A percentile compares a stretch with the other conserved stretches of the same genome.
Conservation (phyloP, 257 asterid species). For the Solanum bukasovii region DNA sequence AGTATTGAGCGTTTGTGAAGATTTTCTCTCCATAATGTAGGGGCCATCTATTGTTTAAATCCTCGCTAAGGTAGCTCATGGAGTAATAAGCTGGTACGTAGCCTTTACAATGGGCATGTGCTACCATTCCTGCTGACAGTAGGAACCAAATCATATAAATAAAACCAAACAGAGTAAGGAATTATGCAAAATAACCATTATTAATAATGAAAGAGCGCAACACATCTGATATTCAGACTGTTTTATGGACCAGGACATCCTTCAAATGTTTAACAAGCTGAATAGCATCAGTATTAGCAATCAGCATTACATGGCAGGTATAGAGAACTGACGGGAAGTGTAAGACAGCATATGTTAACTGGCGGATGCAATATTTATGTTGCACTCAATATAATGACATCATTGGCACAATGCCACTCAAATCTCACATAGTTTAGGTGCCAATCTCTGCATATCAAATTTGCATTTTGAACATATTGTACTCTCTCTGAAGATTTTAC, state of each 20-base stretch:
- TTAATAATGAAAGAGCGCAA: neutral
- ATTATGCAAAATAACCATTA: neutral
- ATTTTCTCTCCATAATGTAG: constrained; percentile 49
- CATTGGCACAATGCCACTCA: neutral
- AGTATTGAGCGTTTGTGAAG: constrained; percentile 43
- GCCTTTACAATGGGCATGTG: constrained; percentile 68
- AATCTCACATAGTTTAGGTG: neutral
- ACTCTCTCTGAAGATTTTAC: neutral
- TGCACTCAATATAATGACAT: neutral
- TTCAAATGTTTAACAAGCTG: neutral
- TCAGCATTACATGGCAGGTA: neutral
- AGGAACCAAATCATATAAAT: neutral
- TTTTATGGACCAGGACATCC: neutral
- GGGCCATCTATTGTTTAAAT: constrained; percentile 81
- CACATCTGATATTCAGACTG: neutral
- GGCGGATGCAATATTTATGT: neutral
- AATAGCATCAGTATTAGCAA: neutral
- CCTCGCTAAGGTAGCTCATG: constrained; percentile 92
- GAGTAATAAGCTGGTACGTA: constrained; percentile 52
- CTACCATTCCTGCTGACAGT: constrained; percentile 65
- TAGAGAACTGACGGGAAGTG: neutral
- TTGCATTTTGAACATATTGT: neutral
- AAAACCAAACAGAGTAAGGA: neutral
- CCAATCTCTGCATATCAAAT: neutral
- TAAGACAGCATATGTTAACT: neutral